These are phyloP conservation scores for Carex kokanica DNA, from an alignment of 176 grass and related monocot species.

Conservation along the genomic window DNA sequence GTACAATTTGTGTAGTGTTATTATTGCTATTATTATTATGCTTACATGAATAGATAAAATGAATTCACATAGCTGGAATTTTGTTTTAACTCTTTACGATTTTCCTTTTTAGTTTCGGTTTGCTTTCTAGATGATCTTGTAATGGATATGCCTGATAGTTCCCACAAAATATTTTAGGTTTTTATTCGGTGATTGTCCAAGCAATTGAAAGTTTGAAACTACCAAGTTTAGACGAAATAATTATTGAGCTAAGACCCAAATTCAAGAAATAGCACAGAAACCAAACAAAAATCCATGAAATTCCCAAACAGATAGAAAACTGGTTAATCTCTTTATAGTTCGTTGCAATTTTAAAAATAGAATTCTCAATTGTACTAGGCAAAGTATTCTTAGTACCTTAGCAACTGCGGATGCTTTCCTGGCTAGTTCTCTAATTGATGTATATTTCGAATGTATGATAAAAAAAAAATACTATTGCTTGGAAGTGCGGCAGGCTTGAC, in stretches of 20 bases:
- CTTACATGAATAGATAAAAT: conserved; percentile 15
- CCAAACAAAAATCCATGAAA: too few relatives aligned
- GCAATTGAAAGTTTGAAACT: neutral
- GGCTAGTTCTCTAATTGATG: conserved; percentile 76
- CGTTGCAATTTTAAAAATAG: too few relatives aligned
- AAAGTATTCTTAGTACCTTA: too few relatives aligned
- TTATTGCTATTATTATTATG: conserved; percentile 11
- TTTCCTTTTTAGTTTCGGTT: neutral
- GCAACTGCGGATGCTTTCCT: conserved; percentile 80
- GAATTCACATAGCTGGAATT: neutral
- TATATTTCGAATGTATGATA: conserved; percentile 77
- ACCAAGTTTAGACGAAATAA: too few relatives aligned
- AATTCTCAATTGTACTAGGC: too few relatives aligned
- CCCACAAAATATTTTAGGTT: neutral
- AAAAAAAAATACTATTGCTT: too few relatives aligned
- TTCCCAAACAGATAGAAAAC: too few relatives aligned
- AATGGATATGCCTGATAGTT: neutral
- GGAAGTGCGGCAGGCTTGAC: conserved; percentile 74
- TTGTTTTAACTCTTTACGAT: neutral
- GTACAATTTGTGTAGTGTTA: conserved; percentile 16
- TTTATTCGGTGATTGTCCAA: neutral
- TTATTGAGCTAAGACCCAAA: too few relatives aligned
- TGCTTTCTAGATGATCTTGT: neutral
- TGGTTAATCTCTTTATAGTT: too few relatives aligned
- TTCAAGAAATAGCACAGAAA: too few relatives aligned